Evolutionary conservation across 164 flowering plant genomes (phyloP), one percentile per base, ranked within the genome.

Genomic region (Nelumbo lutea): DNA sequence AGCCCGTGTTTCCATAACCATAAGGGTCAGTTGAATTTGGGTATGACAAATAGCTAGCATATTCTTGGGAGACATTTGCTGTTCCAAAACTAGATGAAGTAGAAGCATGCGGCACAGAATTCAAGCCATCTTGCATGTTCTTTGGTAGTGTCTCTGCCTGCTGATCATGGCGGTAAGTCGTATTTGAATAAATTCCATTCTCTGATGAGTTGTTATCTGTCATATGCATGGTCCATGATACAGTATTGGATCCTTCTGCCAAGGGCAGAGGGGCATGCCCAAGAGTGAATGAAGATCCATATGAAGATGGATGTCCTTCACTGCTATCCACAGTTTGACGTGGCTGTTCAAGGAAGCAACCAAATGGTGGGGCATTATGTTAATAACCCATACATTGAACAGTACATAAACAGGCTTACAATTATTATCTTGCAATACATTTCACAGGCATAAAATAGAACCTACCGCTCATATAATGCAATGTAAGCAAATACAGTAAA

Each of bases 1-100:
- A 90, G 50, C 87, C 96, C 5, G 87, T 64, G 78, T 77, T 86
- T 65, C 82, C 79, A 79, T 90, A 87, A 67, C 81, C 81, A 83
- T 88, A 87, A 42, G 96, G 86, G 73, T 84, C 87, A 41, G 81
- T 71, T 74, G 90, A 78, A 80, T 68, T 86, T 61, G 83, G 71
- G 66, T 90, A 87, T 27, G 88, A 64, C 38, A 83, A 62, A 79
- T 90, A 84, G 59, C 81, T 77, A 81, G 77, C 71, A 75, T 88
- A 84, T 38, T 83, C 87, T 70, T 85, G 96, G 38, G 82, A 68
- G 55, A 72, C 83, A 82, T 67, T 82, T 62, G 85, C 64, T 66
- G 84, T 53, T 68, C 83, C 93, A 50, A 81, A 69, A 78, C 77
- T 85, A 64, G 90, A 71, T 74, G 89, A 73, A 67, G 80, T 67